Conservation (phyloP, 768 basidiomycete genomes). For the Agaricus sinodeliciosus region DNA sequence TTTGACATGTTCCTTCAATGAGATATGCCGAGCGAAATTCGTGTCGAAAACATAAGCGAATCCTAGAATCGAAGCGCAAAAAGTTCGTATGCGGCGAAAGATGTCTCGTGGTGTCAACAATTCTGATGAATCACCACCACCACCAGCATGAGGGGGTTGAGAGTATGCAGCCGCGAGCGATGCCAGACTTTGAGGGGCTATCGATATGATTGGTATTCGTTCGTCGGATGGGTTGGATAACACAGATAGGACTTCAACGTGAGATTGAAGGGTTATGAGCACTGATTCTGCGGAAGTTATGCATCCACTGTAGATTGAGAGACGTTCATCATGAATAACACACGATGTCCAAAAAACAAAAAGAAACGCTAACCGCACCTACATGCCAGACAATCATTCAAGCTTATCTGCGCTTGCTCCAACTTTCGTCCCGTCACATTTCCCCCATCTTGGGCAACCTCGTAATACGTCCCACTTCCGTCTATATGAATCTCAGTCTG, state of each 20-base stretch:
- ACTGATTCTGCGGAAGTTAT: conserved; percentile 98
- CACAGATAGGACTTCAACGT: conserved; percentile 83
- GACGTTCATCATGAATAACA: too few species aligned
- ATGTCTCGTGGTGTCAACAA: conserved; percentile 43
- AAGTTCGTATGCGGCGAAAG: conserved; percentile 64
- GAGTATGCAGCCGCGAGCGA: conserved; percentile 13
- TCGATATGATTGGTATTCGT: conserved; percentile 70
- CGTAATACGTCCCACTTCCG: conserved; percentile 79
- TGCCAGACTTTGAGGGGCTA: conserved; percentile 30
- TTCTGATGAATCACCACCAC: neutral
- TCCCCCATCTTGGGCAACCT: conserved; percentile 38
- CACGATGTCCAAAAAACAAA: too few species aligned
- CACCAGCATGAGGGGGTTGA: conserved; percentile 16
- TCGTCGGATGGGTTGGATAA: conserved; percentile 48
- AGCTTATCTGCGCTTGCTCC: conserved; percentile 88
- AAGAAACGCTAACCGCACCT: conserved; percentile 49
- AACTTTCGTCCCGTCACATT: conserved; percentile 47
- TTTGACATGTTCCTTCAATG: conserved; percentile 69
- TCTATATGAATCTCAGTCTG: conserved; percentile 95
- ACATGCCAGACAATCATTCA: conserved; percentile 98
- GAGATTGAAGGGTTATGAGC: conserved; percentile 92
- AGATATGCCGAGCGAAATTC: conserved; percentile 87
- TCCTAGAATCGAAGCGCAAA: conserved; percentile 61
- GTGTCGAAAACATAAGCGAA: conserved; percentile 89
- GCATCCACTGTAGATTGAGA: conserved; percentile 61